These are phyloP conservation scores for Parastagonospora nodorum DNA, from an alignment of 2,329 filamentous ascomycete species.

Conservation along the genomic window DNA sequence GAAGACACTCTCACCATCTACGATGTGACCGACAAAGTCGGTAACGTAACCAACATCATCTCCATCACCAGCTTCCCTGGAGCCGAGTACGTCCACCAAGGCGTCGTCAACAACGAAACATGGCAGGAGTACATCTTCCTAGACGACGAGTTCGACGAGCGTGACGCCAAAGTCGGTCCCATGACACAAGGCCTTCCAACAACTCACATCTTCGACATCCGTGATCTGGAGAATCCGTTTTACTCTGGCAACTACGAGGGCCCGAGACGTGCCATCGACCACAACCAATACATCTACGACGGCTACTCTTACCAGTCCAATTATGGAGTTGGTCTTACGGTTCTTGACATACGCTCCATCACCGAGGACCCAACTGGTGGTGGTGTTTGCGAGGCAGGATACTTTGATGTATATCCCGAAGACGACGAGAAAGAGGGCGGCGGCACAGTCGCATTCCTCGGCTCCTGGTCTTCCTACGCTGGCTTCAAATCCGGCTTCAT, in stretches of 20 bases:
- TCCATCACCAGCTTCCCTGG: conserved; percentile 59
- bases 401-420: conserved; percentile 49
- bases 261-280: conserved; percentile 44
- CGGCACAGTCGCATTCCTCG: conserved; percentile 46
- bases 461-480: conserved; percentile 48
- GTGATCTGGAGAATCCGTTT: conserved; percentile 33
- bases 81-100: conserved; percentile 61
- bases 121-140: conserved; percentile 37
- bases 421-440: conserved; percentile 43
- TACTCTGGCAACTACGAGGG: conserved; percentile 49
- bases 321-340: conserved; percentile 46
- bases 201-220: conserved; percentile 42
- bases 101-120: conserved; percentile 38
- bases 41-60: conserved; percentile 50
- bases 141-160: conserved; percentile 41
- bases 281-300: conserved; percentile 51
- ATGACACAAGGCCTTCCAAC: conserved; percentile 35
- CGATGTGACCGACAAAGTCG: conserved; percentile 56
- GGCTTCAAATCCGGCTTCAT: conserved; percentile 40
- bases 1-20: conserved; percentile 57
- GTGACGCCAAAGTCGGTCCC: conserved; percentile 32
- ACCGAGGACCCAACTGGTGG: conserved; percentile 42
- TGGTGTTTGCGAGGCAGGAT: conserved; percentile 47
- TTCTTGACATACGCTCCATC: conserved; percentile 45
- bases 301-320: conserved; percentile 47